Conservation (phyloP, 495 filamentous ascomycete genomes). For the Pyrenula aspistea region DNA sequence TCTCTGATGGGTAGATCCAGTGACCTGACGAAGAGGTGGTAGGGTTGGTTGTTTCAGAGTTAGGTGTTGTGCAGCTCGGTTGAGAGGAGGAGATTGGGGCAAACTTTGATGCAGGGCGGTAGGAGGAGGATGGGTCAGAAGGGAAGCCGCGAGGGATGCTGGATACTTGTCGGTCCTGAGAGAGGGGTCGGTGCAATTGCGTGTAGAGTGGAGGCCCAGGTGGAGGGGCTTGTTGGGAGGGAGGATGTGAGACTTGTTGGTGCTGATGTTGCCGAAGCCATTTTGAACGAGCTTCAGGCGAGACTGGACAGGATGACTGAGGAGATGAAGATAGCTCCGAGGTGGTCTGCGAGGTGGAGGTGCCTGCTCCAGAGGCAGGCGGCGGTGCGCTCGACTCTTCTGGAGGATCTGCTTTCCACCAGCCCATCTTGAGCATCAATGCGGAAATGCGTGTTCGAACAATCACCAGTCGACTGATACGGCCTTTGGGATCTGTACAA, state of each 20-base stretch:
- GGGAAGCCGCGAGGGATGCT: slow-evolving; percentile 60
- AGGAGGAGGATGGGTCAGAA: slow-evolving; percentile 17
- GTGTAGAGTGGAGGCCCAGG: slow-evolving; percentile 12
- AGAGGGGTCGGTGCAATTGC: slow-evolving; percentile 21
- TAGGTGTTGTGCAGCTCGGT: slow-evolving; percentile 36
- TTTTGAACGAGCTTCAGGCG: slow-evolving; percentile 70
- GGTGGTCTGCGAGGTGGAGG: slow-evolving; percentile 17
- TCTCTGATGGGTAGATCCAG: slow-evolving; percentile 95
- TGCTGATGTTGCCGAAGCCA: slow-evolving; percentile 54
- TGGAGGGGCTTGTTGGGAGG: slow-evolving; percentile 19
- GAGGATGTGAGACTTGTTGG: slow-evolving; percentile 6
- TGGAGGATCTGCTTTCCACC: slow-evolving; percentile 11
- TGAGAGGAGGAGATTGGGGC: slow-evolving; percentile 19
- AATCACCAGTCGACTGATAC: no score
- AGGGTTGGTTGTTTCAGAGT: slow-evolving; percentile 55
- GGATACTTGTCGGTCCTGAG: slow-evolving; percentile 62
- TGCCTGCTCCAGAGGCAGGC: slow-evolving; percentile 19
- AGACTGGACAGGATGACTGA: slow-evolving; percentile 62
- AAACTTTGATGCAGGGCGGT: slow-evolving; percentile 13
- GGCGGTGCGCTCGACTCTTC: slow-evolving; percentile 13
- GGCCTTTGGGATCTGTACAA: no score
- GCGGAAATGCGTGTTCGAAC: no score
- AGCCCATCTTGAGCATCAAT: background rate
- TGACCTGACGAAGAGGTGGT: slow-evolving; percentile 53
- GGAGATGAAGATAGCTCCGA: slow-evolving; percentile 18